Evolutionary conservation across 1,284 basidiomycete species (phyloP).

Genomic region (Trichosporon faecale): DNA sequence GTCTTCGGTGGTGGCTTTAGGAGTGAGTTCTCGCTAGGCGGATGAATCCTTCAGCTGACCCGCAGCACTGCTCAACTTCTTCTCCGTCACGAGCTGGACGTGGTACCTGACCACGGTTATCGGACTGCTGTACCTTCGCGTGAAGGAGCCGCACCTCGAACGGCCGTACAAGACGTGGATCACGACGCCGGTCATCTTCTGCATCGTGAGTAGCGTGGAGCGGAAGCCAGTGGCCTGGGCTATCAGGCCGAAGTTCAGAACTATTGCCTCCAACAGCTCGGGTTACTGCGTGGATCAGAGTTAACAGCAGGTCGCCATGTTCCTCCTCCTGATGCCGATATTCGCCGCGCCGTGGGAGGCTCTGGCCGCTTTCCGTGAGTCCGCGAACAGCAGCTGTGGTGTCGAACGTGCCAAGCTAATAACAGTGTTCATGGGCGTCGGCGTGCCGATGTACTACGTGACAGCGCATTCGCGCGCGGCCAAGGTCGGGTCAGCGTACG

Average conservation of each 20-base stretch:
- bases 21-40: conserved; percentile 52
- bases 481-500: not conserved
- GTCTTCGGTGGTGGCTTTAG: conserved; percentile 82
- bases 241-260: too few relatives aligned
- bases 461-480: conserved; percentile 55
- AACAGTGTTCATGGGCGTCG: conserved; percentile 55
- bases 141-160: conserved; percentile 86
- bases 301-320: conserved; percentile 69
- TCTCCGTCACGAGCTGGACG: conserved; percentile 63
- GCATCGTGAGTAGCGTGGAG: conserved; percentile 61
- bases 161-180: conserved; percentile 91
- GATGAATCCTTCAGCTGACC: not conserved
- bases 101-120: conserved; percentile 89
- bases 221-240: too few relatives aligned
- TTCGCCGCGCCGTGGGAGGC: conserved; percentile 90
- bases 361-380: conserved; percentile 71
- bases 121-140: conserved; percentile 78
- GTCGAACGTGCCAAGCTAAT: too few relatives aligned
- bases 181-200: conserved; percentile 84
- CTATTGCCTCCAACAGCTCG: too few relatives aligned
- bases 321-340: conserved; percentile 90
- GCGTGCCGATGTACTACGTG: conserved; percentile 79
- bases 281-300: too few relatives aligned
- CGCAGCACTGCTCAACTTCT: conserved; percentile 69
- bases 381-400: not conserved